Conservation (phyloP, 2,329 filamentous ascomycete species). For the Paecilomyces niveus region DNA sequence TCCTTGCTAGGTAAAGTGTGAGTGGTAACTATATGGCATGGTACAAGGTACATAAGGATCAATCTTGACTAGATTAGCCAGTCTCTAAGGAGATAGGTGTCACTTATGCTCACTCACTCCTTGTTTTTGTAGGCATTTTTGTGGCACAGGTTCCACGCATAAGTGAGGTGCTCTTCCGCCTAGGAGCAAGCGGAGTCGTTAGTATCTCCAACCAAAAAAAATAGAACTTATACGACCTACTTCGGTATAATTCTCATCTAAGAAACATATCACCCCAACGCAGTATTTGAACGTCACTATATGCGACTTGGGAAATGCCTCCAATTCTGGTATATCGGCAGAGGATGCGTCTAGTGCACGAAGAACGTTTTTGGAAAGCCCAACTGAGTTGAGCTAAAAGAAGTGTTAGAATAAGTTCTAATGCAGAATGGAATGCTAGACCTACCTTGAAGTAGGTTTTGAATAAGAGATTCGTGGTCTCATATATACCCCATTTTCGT, state of each 20-base stretch:
- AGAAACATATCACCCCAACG: constrained; percentile 82
- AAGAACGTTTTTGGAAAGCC: constrained; percentile 83
- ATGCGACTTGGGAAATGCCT: constrained; percentile 79
- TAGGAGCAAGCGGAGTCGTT: constrained; percentile 25
- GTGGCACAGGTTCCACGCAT: constrained; percentile 78
- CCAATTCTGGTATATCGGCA: constrained; percentile 72
- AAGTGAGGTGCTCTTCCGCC: constrained; percentile 72
- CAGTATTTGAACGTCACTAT: constrained; percentile 96
- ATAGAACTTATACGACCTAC: constrained; percentile 37
- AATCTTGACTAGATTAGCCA: constrained; percentile 48
- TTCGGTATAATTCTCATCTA: constrained; percentile 86
- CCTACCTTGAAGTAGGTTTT: constrained; percentile 88
- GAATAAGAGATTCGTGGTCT: constrained; percentile 88
- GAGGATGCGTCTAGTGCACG: constrained; percentile 71
- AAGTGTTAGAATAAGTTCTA: constrained; percentile 6
- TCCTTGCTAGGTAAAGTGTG: constrained; percentile 70
- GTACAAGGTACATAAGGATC: constrained; percentile 91
- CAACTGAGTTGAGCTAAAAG: constrained; percentile 70
- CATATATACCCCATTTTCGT: constrained; percentile 96
- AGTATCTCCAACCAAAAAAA: constrained; percentile 2
- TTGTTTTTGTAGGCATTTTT: constrained; percentile 65
- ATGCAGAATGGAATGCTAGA: background rate
- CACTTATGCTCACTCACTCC: constrained; percentile 54
- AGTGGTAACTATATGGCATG: constrained; percentile 81
- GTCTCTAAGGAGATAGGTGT: background rate